phyloP scores from a whole-genome alignment of 345 rosid genomes.

The Boechera retrofracta region DNA sequence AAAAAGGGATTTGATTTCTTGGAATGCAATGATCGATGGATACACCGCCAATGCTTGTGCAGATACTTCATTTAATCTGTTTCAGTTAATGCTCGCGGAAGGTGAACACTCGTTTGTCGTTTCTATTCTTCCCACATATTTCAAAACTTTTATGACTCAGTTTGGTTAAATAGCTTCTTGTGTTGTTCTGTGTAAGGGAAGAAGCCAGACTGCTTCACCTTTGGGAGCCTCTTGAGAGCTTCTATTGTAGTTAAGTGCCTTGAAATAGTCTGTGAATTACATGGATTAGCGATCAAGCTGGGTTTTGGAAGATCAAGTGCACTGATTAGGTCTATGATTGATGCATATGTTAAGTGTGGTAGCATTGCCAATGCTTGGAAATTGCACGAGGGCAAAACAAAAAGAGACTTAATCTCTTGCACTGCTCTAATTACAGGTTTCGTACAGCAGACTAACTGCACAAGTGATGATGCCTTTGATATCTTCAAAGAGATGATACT shows the following conservation, averaged over 20 bases:
- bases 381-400: constrained; percentile 42
- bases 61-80: constrained; percentile 53
- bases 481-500: constrained; percentile 60
- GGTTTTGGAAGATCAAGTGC: constrained; percentile 52
- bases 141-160: neutral
- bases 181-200: constrained; percentile 48
- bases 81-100: constrained; percentile 63
- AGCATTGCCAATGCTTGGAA: constrained; percentile 54
- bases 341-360: constrained; percentile 70
- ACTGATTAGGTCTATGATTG: constrained; percentile 61
- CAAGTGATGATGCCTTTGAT: constrained; percentile 52
- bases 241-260: constrained; percentile 46
- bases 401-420: constrained; percentile 63
- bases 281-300: constrained; percentile 55
- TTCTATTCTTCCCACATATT: neutral
- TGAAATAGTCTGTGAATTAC: constrained; percentile 54
- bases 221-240: constrained; percentile 70
- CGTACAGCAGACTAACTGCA: constrained; percentile 45
- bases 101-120: constrained; percentile 45
- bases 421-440: constrained; percentile 69
- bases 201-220: constrained; percentile 67
- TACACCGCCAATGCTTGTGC: constrained; percentile 45
- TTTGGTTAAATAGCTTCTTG: constrained; percentile 25
- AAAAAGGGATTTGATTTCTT: constrained; percentile 58
- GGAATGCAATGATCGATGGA: constrained; percentile 76